Base-by-base conservation (phyloP, 768 basidiomycete genomes). In the Agaricus sinodeliciosus region DNA sequence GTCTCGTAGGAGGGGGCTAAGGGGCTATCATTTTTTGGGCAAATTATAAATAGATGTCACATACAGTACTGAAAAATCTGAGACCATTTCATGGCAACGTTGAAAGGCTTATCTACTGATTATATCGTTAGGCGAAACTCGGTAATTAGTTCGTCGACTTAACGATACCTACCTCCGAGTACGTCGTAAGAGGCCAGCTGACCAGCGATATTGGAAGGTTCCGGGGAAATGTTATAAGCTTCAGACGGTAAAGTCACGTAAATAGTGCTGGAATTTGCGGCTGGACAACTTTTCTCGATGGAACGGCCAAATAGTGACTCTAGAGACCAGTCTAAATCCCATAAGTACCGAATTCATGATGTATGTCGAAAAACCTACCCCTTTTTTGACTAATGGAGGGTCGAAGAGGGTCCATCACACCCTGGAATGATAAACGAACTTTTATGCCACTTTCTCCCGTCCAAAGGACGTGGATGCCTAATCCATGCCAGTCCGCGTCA, bases 401-500 rank as follows among this genome's bases (percentile, higher is more conserved):
- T 34, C 89, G 78, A 25, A 94, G 71, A 13, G 94, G 86, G 64
- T 97, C 85, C 12, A 82, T 76, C 4, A 97, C 85, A 13, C 83
- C 79, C 62, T 93, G 91, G 55, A 86, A 82, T 2, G 76, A 76
- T 48, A 94, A 66, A 55, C 74, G 71, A 34, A 90, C 75, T 63
- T 87, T 80, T 18, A 92, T 72, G 13, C 81, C 85, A 31, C 65
- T 66, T 5, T 71, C 71, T 40, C 74, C 70, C 18, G 71, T 73
- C 73, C 84, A 90, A 19, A 76, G 65, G 2, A 91, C 88, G 63
- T 92, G 86, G 1, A 95, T 71, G 8, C 85, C 80, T 63, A 97
- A 80, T 0, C 90, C 88, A 62, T 95, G 92, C 89, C 91, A 96
- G 60, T 92, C 85, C 3, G 90, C 88, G 58, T 92, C 90, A 59